Conservation (phyloP, 108 stramenopile species). For the Fistulifera pelliculosa region DNA sequence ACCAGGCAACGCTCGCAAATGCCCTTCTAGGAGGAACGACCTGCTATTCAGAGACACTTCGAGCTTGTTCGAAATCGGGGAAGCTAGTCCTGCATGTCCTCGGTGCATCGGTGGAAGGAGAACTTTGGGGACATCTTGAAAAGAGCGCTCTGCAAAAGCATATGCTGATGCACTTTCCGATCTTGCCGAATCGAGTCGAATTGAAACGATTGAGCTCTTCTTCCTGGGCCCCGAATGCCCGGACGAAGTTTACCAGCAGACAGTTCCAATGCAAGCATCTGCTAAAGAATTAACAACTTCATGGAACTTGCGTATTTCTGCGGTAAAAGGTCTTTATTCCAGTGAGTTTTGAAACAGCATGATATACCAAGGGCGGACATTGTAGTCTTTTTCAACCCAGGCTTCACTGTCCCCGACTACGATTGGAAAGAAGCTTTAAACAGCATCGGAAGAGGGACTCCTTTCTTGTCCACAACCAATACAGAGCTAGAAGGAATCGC, state of each 20-base stretch:
- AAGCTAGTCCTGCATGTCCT: constrained; percentile 65
- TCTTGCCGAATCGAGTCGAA: constrained; percentile 27
- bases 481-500: constrained; percentile 82
- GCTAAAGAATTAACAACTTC: constrained; percentile 2
- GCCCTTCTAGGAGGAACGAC: constrained; percentile 44
- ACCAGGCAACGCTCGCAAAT: constrained; percentile 84
- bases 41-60: constrained; percentile 31
- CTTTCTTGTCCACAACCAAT: constrained; percentile 79
- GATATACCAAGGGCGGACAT: constrained; percentile 37
- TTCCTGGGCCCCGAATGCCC: constrained; percentile 80
- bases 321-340: constrained; percentile 22
- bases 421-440: constrained; percentile 58
- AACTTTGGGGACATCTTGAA: constrained; percentile 50
- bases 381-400: constrained; percentile 85
- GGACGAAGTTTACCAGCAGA: constrained; percentile 12
- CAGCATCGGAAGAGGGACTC: constrained; percentile 24
- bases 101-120: constrained; percentile 71
- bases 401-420: constrained; percentile 84
- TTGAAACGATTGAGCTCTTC: constrained; percentile 36
- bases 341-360: constrained; percentile 12
- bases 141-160: constrained; percentile 24
- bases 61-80: constrained; percentile 3
- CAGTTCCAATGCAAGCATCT: constrained; percentile 27
- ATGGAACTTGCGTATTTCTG: constrained; percentile 13
- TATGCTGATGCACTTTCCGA: constrained; percentile 79